These are phyloP conservation scores for Taiwanofungus camphoratus DNA, from an alignment of 1,284 basidiomycete species.

Conservation along the genomic window DNA sequence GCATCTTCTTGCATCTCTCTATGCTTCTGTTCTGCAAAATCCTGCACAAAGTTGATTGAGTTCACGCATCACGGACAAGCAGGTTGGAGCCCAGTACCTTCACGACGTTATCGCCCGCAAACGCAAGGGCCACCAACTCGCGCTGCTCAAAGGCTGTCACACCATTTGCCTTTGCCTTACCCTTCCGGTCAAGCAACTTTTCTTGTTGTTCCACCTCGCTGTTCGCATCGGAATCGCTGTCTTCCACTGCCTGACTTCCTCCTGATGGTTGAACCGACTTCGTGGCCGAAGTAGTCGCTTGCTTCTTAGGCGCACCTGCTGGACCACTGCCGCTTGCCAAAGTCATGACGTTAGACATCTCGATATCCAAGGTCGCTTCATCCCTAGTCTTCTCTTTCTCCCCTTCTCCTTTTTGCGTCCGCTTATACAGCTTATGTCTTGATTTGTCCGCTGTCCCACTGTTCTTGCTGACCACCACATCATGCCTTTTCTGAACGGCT, in stretches of 20 bases:
- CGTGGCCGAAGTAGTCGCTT: slow-evolving; percentile 8
- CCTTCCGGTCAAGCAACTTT: slow-evolving; percentile 35
- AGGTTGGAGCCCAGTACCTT: slow-evolving; percentile 42
- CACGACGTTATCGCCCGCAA: slow-evolving; percentile 94
- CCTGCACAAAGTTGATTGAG: slow-evolving; percentile 36
- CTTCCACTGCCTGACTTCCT: slow-evolving; percentile 25
- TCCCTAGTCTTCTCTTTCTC: slow-evolving; percentile 54
- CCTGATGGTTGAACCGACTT: slow-evolving; percentile 15
- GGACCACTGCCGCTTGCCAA: slow-evolving; percentile 22
- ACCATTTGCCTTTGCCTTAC: slow-evolving; percentile 38
- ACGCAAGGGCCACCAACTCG: slow-evolving; percentile 89
- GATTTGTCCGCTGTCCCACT: slow-evolving; percentile 58
- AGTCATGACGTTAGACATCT: slow-evolving; percentile 47
- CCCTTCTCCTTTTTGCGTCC: slow-evolving; percentile 44
- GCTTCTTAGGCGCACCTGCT: slow-evolving; percentile 15
- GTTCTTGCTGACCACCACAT: slow-evolving; percentile 60
- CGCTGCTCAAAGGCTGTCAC: slow-evolving; percentile 75
- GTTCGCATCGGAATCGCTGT: slow-evolving; percentile 49
- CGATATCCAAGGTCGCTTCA: slow-evolving; percentile 77
- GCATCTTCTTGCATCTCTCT: slow-evolving; percentile 80
- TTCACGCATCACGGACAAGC: not conserved
- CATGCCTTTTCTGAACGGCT: slow-evolving; percentile 56
- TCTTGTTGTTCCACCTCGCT: slow-evolving; percentile 70
- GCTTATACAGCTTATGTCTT: slow-evolving; percentile 65
- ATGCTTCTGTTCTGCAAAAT: slow-evolving; percentile 82